phyloP scores from a whole-genome alignment of 352 stramenopile genomes.

The Aphanomyces euteiches region DNA sequence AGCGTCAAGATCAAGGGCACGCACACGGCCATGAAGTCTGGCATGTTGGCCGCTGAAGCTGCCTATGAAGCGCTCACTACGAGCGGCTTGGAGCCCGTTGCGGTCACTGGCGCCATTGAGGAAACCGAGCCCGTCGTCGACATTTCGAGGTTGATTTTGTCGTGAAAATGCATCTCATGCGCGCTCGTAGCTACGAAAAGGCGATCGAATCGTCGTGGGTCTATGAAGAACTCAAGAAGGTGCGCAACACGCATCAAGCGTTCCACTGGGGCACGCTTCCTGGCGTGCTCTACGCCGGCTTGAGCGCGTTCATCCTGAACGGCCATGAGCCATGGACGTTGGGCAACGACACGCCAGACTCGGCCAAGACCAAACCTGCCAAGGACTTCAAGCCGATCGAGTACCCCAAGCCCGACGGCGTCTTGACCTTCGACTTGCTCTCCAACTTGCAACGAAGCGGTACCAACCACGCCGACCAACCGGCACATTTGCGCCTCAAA shows the following conservation, averaged over 20 bases:
- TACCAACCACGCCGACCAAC: constrained; percentile 99
- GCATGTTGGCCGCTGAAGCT: constrained; percentile 96
- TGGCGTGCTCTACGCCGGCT: constrained; percentile 92
- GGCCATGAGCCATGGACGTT: constrained; percentile 97
- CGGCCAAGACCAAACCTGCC: constrained; percentile 88
- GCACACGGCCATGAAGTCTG: constrained; percentile 98
- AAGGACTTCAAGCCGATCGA: constrained; percentile 89
- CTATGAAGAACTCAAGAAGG: constrained; percentile 94
- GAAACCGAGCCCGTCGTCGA: constrained; percentile 52
- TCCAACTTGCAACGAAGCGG: constrained; percentile 96
- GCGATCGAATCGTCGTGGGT: constrained; percentile 94
- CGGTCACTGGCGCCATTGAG: constrained; percentile 71
- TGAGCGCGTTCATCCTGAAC: constrained; percentile 91
- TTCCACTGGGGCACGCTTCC: constrained; percentile 94
- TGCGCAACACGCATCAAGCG: constrained; percentile 95
- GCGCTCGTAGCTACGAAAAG: constrained; percentile 69
- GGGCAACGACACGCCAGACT: constrained; percentile 76
- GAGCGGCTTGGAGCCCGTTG: constrained; percentile 52
- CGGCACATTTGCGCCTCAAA: constrained; percentile 96
- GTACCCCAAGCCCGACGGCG: constrained; percentile 96
- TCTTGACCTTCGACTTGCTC: constrained; percentile 98
- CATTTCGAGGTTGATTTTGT: constrained; percentile 44
- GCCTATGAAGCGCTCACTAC: constrained; percentile 86
- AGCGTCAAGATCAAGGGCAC: constrained; percentile 98
- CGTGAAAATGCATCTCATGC: constrained; percentile 29